Evolutionary conservation across 768 basidiomycete species (phyloP).

Genomic region (Mycena belliarum): DNA sequence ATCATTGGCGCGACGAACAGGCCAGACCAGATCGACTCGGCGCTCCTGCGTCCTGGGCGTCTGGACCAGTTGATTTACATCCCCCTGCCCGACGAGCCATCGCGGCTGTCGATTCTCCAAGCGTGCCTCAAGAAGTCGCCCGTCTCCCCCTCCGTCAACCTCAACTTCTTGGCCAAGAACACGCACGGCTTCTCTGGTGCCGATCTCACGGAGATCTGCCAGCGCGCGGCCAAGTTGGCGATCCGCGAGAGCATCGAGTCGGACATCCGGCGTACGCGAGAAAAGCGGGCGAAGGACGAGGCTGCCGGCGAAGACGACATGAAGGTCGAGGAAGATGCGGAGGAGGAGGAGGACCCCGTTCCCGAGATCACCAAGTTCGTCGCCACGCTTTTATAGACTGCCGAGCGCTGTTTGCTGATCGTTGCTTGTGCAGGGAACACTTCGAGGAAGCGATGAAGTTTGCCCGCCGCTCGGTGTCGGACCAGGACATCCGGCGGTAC

Average conservation of each 20-base stretch:
- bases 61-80: slow-evolving; percentile 99
- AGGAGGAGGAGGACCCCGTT: slow-evolving; percentile 84
- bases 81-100: slow-evolving; percentile 92
- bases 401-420: slow-evolving; percentile 2
- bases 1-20: slow-evolving; percentile 97
- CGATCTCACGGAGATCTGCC: slow-evolving; percentile 99
- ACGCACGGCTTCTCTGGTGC: slow-evolving; percentile 99
- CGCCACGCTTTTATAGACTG: slow-evolving; percentile 26
- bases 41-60: slow-evolving; percentile 94
- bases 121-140: slow-evolving; percentile 93
- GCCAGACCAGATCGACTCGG: slow-evolving; percentile 93
- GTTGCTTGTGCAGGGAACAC: slow-evolving; percentile 63
- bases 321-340: slow-evolving; percentile 71
- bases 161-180: slow-evolving; percentile 82
- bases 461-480: slow-evolving; percentile 94
- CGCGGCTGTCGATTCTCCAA: slow-evolving; percentile 87
- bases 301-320: slow-evolving; percentile 64
- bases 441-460: slow-evolving; percentile 99
- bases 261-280: slow-evolving; percentile 79
- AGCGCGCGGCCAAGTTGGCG: slow-evolving; percentile 94
- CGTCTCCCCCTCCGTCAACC: slow-evolving; percentile 78
- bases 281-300: slow-evolving; percentile 80
- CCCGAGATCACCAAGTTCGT: slow-evolving; percentile 76
- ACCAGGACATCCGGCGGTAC: slow-evolving; percentile 95
- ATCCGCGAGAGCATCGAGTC: slow-evolving; percentile 94